Evolutionary conservation across 2,329 filamentous ascomycete genomes (phyloP).

Genomic region (Lomentospora prolificans): DNA sequence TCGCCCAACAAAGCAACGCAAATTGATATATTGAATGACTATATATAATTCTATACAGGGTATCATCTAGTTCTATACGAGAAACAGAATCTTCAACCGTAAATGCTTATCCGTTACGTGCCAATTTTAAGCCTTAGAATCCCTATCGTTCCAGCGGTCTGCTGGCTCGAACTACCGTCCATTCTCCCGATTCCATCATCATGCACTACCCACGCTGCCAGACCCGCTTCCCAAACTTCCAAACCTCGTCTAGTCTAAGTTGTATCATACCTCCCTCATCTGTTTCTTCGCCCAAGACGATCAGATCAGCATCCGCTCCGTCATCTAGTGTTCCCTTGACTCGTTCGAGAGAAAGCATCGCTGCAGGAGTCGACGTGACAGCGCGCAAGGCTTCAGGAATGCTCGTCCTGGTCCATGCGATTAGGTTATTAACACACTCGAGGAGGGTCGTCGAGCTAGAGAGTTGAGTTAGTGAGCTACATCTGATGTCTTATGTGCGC

Average conservation of each 20-base stretch:
- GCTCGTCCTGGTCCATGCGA: slow-evolving; percentile 60
- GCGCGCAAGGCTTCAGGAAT: slow-evolving; percentile 60
- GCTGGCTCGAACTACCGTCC: too few species aligned
- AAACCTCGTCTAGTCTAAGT: slow-evolving; percentile 63
- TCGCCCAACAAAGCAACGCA: too few species aligned
- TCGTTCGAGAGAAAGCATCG: slow-evolving; percentile 59
- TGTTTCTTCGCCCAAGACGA: slow-evolving; percentile 60
- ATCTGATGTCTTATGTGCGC: not conserved
- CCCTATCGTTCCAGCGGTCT: too few species aligned
- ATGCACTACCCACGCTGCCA: slow-evolving; percentile 11
- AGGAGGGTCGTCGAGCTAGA: slow-evolving; percentile 60
- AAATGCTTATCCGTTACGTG: too few species aligned
- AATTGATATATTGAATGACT: too few species aligned
- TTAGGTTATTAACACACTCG: slow-evolving; percentile 74
- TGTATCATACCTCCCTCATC: slow-evolving; percentile 34
- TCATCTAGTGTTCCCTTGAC: slow-evolving; percentile 56
- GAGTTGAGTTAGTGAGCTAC: not conserved
- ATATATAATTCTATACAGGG: too few species aligned
- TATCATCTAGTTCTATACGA: too few species aligned
- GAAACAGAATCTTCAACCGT: too few species aligned
- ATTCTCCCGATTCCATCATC: not conserved
- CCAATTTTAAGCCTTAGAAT: too few species aligned
- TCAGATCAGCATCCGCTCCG: slow-evolving; percentile 59
- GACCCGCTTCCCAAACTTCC: slow-evolving; percentile 63
- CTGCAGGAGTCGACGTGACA: slow-evolving; percentile 67